phyloP scores from a whole-genome alignment of 73 alveolate species.

The Paramecium octaurelia region DNA sequence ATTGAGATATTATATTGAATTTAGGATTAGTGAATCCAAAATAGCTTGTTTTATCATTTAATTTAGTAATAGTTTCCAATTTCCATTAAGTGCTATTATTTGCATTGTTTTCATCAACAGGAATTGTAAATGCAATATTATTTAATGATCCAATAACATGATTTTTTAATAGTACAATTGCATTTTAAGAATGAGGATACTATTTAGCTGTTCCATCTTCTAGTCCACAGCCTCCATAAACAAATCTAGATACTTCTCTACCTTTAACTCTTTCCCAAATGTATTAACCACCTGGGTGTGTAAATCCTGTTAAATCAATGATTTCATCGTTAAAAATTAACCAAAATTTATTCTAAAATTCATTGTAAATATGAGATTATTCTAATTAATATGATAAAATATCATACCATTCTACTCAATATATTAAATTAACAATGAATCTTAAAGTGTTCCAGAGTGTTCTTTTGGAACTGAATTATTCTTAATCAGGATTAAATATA shows the following conservation, averaged over 20 bases:
- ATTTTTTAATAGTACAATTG: slow-evolving; percentile 30
- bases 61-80: not conserved
- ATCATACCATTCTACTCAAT: not conserved
- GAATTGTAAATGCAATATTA: not conserved
- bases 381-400: not conserved
- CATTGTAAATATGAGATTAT: not conserved
- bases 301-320: slow-evolving; percentile 9
- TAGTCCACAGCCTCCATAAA: slow-evolving; percentile 72
- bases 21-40: not conserved
- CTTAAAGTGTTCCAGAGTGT: not conserved
- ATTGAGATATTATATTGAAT: not conserved
- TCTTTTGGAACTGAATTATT: not conserved
- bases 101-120: not conserved
- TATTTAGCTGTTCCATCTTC: slow-evolving; percentile 48
- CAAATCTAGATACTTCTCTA: slow-evolving; percentile 70
- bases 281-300: slow-evolving; percentile 78
- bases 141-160: not conserved
- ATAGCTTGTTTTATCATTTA: not conserved
- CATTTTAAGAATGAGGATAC: slow-evolving; percentile 41
- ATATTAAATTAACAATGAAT: not conserved
- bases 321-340: slow-evolving; percentile 40
- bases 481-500: too few relatives aligned
- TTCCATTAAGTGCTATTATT: not conserved
- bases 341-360: not conserved
- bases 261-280: slow-evolving; percentile 65